Evolutionary conservation across 345 rosid species (phyloP).

Genomic region (Noccaea bulbosa): DNA sequence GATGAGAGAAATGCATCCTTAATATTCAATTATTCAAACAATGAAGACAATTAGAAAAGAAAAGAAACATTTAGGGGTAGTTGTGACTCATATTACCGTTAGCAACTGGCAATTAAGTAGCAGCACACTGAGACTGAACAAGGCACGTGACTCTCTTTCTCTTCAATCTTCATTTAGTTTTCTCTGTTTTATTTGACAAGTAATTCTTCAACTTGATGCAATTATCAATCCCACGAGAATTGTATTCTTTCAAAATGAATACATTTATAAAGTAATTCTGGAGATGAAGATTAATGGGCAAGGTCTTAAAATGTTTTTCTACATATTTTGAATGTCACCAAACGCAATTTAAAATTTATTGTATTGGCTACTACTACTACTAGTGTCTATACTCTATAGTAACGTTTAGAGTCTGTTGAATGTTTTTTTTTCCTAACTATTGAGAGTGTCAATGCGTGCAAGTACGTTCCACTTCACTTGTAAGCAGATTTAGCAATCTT

Average conservation of each 20-base stretch:
- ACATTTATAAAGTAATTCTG: too few species aligned
- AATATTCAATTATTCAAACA: not conserved
- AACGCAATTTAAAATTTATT: not conserved
- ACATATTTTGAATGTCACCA: not conserved
- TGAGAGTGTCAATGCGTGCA: too few species aligned
- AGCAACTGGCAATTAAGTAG: slow-evolving; percentile 29
- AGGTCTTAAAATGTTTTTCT: not conserved
- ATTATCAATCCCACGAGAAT: slow-evolving; percentile 13
- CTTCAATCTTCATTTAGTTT: not conserved
- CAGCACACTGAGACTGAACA: slow-evolving; percentile 19
- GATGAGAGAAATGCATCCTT: slow-evolving; percentile 23
- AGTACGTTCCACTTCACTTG: too few species aligned
- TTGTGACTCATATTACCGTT: slow-evolving; percentile 40
- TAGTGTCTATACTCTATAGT: not conserved
- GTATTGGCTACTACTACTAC: not conserved
- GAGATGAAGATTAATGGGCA: not conserved
- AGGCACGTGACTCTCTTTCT: slow-evolving; percentile 41
- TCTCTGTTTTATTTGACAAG: not conserved
- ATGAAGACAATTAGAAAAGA: not conserved
- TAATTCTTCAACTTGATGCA: slow-evolving; percentile 18
- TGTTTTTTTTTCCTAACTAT: too few species aligned
- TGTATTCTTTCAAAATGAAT: not conserved
- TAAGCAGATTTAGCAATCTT: too few species aligned
- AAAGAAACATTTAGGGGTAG: not conserved
- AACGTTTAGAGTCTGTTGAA: too few species aligned